Conservation (phyloP, 306 rosid species). For the Trifolium subterraneum region DNA sequence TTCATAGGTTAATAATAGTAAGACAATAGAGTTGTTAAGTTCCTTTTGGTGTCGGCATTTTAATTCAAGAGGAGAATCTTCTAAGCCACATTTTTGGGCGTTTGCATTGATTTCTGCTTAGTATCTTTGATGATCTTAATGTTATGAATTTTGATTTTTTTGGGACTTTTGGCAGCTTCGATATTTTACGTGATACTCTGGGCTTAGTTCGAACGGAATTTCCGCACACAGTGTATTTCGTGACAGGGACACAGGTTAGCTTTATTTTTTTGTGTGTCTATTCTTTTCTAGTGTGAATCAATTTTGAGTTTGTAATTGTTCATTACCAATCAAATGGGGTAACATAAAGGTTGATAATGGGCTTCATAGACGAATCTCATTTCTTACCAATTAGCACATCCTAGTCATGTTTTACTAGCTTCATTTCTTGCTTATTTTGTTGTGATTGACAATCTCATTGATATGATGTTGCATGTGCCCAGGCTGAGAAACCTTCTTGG, state of each 20-base stretch:
- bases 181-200: constrained; percentile 72
- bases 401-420: constrained; percentile 9
- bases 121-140: not conserved
- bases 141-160: constrained; percentile 39
- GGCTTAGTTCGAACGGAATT: constrained; percentile 83
- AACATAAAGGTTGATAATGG: too few species aligned
- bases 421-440: constrained; percentile 30
- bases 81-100: not conserved
- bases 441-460: constrained; percentile 3
- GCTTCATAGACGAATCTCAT: too few species aligned
- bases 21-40: not conserved
- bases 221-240: constrained; percentile 77
- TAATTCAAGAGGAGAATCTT: constrained; percentile 16
- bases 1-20: too few species aligned
- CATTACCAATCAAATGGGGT: constrained; percentile 1
- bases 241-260: constrained; percentile 93
- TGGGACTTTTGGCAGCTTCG: constrained; percentile 71
- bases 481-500: constrained; percentile 85
- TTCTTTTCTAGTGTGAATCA: constrained; percentile 1
- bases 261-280: constrained; percentile 1
- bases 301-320: constrained; percentile 1
- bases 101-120: constrained; percentile 18
- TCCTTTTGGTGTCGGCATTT: constrained; percentile 18
- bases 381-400: too few species aligned
- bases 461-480: constrained; percentile 38